Evolutionary conservation across 2,329 filamentous ascomycete genomes (phyloP).

Genomic region (Fusarium ambrosium): DNA sequence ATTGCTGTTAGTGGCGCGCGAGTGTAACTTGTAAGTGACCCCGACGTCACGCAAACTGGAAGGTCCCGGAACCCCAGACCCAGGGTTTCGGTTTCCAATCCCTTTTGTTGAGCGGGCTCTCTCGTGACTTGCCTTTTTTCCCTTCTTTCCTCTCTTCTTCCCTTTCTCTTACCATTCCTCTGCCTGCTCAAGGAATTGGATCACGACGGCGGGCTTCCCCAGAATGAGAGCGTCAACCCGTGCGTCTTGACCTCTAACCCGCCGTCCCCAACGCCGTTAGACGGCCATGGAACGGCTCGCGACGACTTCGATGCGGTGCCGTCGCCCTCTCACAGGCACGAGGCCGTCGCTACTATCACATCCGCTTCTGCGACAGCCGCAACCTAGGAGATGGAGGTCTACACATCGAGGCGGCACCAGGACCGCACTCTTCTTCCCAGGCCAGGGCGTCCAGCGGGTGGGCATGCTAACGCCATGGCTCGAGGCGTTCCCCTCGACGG

Average conservation of each 20-base stretch:
- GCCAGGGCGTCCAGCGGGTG: constrained; percentile 89
- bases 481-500: constrained; percentile 84
- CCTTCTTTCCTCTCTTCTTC: neutral
- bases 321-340: constrained; percentile 33
- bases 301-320: constrained; percentile 47
- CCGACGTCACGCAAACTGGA: constrained; percentile 41
- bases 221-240: constrained; percentile 38
- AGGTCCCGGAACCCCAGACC: constrained; percentile 36
- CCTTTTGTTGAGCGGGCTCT: constrained; percentile 15
- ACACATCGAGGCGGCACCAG: constrained; percentile 55
- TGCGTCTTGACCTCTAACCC: constrained; percentile 37
- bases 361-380: constrained; percentile 10
- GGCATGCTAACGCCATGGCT: constrained; percentile 91
- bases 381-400: constrained; percentile 49
- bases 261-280: constrained; percentile 38
- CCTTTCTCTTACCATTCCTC: neutral
- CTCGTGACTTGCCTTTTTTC: neutral
- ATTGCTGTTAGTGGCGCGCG: neutral
- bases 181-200: neutral
- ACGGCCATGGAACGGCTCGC: constrained; percentile 52
- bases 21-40: constrained; percentile 18
- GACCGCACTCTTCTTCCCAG: constrained; percentile 75
- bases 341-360: constrained; percentile 8
- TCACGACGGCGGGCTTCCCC: constrained; percentile 13
- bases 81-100: constrained; percentile 21